Evolutionary conservation across 371 early-diverging fungal species (phyloP), one percentile per base, ranked within the genome.

Genomic region (Mucor mucedo): DNA sequence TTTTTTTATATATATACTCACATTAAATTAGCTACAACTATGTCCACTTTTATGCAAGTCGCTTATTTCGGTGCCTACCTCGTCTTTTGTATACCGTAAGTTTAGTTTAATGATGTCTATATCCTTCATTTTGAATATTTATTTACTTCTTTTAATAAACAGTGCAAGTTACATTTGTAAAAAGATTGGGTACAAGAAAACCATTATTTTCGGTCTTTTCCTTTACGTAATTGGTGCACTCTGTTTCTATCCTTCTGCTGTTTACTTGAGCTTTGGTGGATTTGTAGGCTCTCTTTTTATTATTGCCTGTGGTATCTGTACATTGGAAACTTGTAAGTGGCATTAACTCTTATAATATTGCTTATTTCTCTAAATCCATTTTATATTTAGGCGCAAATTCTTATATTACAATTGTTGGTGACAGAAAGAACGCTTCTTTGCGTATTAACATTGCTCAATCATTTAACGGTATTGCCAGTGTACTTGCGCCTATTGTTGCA

Each of bases 21-120:
- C 13, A n/a, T 44, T 2, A 2, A 14, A 44, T 5, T 29, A 79
- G 79, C 74, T 32, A 79, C 79, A 1, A 79, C 79, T 8, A 65
- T 77, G 48, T 76, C 77, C n/a, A 79, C 82, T 2, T 73, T 70
- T 54, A 75, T 81, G 73, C 82, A 81, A 56, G 79, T 81, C 3
- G 79, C 82, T 5, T 81, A 81, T 42, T 81, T 78, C 60, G 82
- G 82, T 44, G 82, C 79, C n/a, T 80, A 80, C 50, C 74, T 80
- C 52, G 63, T 80, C 2, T 68, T 75, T 42, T 72, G 78, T 74
- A 71, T 76, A 49, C 78, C 78, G 81, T 78, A 71, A 68, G 80
- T 63, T 21, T 21, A 21, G 21, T 21, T 21, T 21, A 21, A 21
- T 21, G 21, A 21, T 21, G 21, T 21, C 21, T 21, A 21, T 21